Evolutionary conservation across 345 rosid species (phyloP).

Genomic region (Eucalyptus grandis): DNA sequence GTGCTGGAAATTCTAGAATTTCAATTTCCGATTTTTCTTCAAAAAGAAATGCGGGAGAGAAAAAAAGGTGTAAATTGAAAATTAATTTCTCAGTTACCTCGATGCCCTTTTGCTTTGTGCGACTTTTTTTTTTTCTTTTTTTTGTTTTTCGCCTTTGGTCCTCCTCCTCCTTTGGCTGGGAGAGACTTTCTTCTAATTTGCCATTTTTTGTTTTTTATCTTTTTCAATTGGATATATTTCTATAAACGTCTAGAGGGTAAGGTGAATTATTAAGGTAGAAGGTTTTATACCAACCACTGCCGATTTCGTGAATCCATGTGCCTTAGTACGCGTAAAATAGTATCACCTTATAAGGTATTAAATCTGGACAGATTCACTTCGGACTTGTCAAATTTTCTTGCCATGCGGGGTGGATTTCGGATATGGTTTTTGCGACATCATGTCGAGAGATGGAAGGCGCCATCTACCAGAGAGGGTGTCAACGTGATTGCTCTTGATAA

Average conservation of each 20-base stretch:
- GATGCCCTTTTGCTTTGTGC: background rate
- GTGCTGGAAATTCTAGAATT: background rate
- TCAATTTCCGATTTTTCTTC: background rate
- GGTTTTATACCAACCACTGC: background rate
- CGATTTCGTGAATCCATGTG: background rate
- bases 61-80: background rate
- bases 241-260: background rate
- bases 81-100: background rate
- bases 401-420: background rate
- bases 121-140: background rate
- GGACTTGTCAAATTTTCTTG: background rate
- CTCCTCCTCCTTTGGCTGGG: background rate
- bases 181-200: background rate
- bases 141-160: background rate
- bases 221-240: background rate
- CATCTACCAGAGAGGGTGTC: background rate
- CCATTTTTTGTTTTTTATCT: background rate
- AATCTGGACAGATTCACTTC: background rate
- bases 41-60: background rate
- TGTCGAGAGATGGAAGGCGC: background rate
- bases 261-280: background rate
- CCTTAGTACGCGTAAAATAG: rapidly evolving
- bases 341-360: background rate
- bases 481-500: background rate
- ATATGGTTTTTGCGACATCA: background rate